These are phyloP conservation scores for Phoma sp. DNA, from an alignment of 2,329 filamentous ascomycete genomes.

Conservation along the genomic window DNA sequence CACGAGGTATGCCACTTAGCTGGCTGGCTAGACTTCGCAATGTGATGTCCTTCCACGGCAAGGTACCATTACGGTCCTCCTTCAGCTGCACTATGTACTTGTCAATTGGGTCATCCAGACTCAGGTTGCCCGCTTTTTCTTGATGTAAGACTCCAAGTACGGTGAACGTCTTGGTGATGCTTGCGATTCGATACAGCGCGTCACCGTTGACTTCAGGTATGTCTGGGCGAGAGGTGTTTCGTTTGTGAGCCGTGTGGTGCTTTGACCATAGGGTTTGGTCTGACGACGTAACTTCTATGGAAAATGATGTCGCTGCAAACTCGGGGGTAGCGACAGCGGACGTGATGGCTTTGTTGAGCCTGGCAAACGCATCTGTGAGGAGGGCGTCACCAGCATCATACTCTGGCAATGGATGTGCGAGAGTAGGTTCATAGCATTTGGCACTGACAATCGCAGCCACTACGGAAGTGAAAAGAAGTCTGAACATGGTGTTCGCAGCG, in stretches of 20 bases:
- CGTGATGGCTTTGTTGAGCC: conserved; percentile 36
- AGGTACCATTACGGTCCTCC: conserved; percentile 35
- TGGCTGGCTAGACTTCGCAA: conserved; percentile 53
- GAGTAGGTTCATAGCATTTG: conserved; percentile 46
- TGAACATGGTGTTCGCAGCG: not conserved
- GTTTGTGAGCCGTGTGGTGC: conserved; percentile 47
- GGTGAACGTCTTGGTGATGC: conserved; percentile 46
- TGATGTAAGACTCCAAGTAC: conserved; percentile 42
- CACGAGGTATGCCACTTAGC: conserved; percentile 51
- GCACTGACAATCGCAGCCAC: conserved; percentile 20
- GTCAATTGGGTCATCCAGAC: conserved; percentile 42
- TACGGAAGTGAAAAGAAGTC: not conserved
- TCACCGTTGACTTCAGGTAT: conserved; percentile 46
- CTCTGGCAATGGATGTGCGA: conserved; percentile 48
- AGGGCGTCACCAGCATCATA: conserved; percentile 36
- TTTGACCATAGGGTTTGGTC: conserved; percentile 48
- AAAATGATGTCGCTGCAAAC: conserved; percentile 48
- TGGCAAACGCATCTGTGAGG: conserved; percentile 38
- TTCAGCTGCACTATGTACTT: conserved; percentile 43
- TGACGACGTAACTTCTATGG: conserved; percentile 50
- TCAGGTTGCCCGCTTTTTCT: conserved; percentile 43
- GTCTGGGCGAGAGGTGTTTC: conserved; percentile 47
- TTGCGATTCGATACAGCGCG: conserved; percentile 51
- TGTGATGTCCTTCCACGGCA: conserved; percentile 53
- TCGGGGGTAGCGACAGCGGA: conserved; percentile 35